Base-by-base conservation (phyloP, 2,329 filamentous ascomycete species). In the Fusarium longipes region DNA sequence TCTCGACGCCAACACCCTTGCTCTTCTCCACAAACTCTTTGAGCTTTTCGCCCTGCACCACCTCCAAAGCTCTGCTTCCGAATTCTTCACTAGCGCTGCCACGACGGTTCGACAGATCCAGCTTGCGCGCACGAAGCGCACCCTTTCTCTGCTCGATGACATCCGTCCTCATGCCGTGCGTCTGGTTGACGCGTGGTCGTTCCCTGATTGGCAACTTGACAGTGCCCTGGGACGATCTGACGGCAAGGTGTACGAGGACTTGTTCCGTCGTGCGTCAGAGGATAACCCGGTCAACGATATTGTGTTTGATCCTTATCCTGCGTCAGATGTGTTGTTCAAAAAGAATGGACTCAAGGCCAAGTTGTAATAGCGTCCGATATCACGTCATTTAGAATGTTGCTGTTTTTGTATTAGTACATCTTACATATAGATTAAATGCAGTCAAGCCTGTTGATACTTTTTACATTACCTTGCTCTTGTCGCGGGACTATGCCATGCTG, bases 141-240 rank as follows among this genome's bases (percentile, higher is more conserved):
- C 92, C 7, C 89, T 92, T 83, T 87, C 86, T 72, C 80, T 93
- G 18, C 81, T 93, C 6, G 87, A 89, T 58, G 89, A 92, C 64
- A 87, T 93, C 62, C 83, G 91, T 8, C 91, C 91, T 5, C 91
- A 93, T 74, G 90, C 91, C 1, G 83, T 93, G 15, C 78, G 86
- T 12, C 79, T 93, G 12, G 91, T 93, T 0, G 91, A 93, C 72
- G 82, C 89, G 0, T 93, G 91, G 91, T 86, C 87, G 62, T 92
- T 93, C 78, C 88, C 91, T 2, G 91, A 93, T 75, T 93, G 89
- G 89, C 89, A 92, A 71, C 83, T 93, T 3, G 91, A 93, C 75
- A 89, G 86, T 70, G 88, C 86, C 58, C 77, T 93, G 36, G 91
- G 91, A 2, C 82, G 90, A 3, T 86, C 85, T 40, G 91, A 93